Base-by-base conservation (phyloP, 345 rosid genomes). In the Sisymbrium irio region DNA sequence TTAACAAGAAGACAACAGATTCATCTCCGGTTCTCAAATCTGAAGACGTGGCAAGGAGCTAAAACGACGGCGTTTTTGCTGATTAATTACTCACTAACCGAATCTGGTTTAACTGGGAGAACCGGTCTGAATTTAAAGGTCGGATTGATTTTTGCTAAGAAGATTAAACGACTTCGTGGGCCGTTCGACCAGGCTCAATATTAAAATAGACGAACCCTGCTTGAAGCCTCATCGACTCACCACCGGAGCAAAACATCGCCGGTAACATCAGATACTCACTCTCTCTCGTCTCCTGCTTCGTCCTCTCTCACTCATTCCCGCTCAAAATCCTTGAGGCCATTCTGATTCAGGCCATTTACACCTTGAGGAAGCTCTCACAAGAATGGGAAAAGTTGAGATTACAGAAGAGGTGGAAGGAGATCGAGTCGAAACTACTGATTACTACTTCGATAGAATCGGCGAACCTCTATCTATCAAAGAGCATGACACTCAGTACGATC, bases 381-480 rank as follows among this genome's bases (percentile, higher is more conserved):
- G 45, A 49, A 85, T 85, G 89, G 58, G 39, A 0, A 63, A 36
- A 51, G 62, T 82, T 15, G 85, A 85, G 67, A 60, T 85, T 19
- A 69, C 59, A 69, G 86, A 87, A 74, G 90, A 84, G 3, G 53
- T 40, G 11, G 98, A 92, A 81, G 99, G 96, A 37, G 88, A 82
- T 50, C 85, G 59, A 71, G 69, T 78, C 18, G 77, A 58, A 30
- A 78, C 83, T 35, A 76, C 76, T 22, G 96, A 95, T 73, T 84
- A 80, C 82, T 90, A 80, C 89, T 95, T 95, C 76, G 80, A 86
- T 14, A 81, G 64, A 65, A 82, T 95, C 75, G 98, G 99, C 39
- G 85, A 78, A 63, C 77, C 94, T 47, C 64, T 95, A 20, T 84
- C 76, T 27, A 67, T 94, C 78, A 73, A 51, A 36, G 53, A 78